Percentiles rank a stretch among this genome's conserved stretches.
These are phyloP conservation scores for Yamadazyma membranifaciens DNA, from an alignment of 1,139 yeast species.

Conservation along the genomic window DNA sequence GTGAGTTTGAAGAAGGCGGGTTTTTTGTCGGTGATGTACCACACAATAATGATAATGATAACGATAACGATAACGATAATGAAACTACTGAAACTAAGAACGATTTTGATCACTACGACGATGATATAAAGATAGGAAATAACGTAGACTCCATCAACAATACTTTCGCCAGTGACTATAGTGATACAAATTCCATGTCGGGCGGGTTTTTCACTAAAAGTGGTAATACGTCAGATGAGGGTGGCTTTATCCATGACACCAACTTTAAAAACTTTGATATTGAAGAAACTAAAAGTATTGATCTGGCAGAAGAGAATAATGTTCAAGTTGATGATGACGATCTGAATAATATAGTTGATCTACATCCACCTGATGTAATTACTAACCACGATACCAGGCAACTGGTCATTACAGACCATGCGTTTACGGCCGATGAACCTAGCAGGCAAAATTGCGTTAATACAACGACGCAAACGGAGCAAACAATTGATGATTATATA, in stretches of 20 bases:
- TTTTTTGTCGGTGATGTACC: not conserved
- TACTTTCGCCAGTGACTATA: no score
- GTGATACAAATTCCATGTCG: not conserved
- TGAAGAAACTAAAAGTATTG: conserved; percentile 7
- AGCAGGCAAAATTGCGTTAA: no score
- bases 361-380: no score
- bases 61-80: not conserved
- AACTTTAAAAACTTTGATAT: conserved; percentile 2
- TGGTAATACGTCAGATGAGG: not conserved
- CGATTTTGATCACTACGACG: no score
- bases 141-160: no score
- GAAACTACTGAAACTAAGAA: not conserved
- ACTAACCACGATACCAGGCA: no score
- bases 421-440: not conserved
- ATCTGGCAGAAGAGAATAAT: conserved; percentile 2
- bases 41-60: not conserved
- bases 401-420: not conserved
- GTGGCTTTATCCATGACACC: not conserved
- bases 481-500: conserved; percentile 1
- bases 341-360: no score
- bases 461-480: no score
- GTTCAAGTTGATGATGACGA: no score
- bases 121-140: no score
- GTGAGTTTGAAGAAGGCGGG: conserved; percentile 3
- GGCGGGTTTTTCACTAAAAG: not conserved